These are phyloP conservation scores for Pseudozyma flocculosa DNA, from an alignment of 1,284 basidiomycete species.

Conservation along the genomic window DNA sequence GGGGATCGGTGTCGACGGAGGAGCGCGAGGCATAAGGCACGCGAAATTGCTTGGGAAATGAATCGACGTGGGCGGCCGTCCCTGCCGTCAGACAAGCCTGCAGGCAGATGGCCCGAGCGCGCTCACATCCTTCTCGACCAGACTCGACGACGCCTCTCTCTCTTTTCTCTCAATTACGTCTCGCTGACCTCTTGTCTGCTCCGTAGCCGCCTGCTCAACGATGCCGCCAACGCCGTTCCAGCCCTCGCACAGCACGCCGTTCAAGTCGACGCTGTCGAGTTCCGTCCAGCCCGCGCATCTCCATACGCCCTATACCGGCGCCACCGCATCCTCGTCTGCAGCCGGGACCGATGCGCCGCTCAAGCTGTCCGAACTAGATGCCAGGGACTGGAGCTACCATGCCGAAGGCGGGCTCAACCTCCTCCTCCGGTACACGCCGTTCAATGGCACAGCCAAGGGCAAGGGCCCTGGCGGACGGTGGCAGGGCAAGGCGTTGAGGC, in stretches of 20 bases:
- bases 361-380: constrained; percentile 14
- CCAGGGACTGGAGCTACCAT: constrained; percentile 30
- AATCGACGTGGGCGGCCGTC: too few species aligned
- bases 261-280: constrained; percentile 35
- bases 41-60: too few species aligned
- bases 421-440: constrained; percentile 16
- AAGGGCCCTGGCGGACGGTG: background rate
- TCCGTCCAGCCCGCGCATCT: constrained; percentile 16
- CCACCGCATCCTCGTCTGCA: background rate
- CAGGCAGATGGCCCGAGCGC: too few species aligned
- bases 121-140: too few species aligned
- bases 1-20: too few species aligned
- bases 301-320: constrained; percentile 4
- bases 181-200: too few species aligned
- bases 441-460: too few species aligned
- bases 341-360: background rate
- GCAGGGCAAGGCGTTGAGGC: constrained; percentile 9
- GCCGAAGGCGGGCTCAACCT: constrained; percentile 41
- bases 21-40: too few species aligned
- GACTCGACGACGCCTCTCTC: too few species aligned
- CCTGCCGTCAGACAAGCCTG: too few species aligned
- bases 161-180: too few species aligned
- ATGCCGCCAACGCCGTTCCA: constrained; percentile 35
- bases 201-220: too few species aligned
- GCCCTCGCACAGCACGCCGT: constrained; percentile 31